These are phyloP conservation scores for Pythium monospermum DNA, from an alignment of 352 stramenopile genomes.

Conservation along the genomic window DNA sequence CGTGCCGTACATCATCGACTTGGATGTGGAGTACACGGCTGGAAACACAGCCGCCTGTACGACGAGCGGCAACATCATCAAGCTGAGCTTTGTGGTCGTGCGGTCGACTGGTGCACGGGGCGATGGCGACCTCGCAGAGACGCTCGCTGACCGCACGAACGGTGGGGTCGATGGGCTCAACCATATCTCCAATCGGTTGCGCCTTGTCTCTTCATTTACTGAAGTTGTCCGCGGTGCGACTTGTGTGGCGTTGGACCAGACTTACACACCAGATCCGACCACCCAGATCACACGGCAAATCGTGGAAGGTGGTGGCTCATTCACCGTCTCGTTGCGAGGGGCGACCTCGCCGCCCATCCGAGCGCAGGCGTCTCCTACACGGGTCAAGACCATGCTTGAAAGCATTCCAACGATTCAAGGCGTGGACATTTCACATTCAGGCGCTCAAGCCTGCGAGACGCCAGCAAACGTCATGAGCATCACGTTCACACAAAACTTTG, in stretches of 20 bases:
- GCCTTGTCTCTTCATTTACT: conserved; percentile 45
- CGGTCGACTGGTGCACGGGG: conserved; percentile 29
- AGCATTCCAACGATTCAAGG: conserved; percentile 50
- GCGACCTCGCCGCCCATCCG: conserved; percentile 56
- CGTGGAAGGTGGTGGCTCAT: conserved; percentile 37
- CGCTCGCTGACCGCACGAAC: conserved; percentile 52
- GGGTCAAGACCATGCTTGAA: conserved; percentile 34
- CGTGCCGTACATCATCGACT: conserved; percentile 55
- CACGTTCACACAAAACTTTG: conserved; percentile 80
- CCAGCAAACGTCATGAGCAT: conserved; percentile 58
- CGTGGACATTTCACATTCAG: conserved; percentile 46
- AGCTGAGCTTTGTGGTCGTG: conserved; percentile 59
- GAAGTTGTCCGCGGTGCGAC: conserved; percentile 43
- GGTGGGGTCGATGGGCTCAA: conserved; percentile 36
- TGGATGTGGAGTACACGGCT: conserved; percentile 46
- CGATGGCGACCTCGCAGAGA: conserved; percentile 50
- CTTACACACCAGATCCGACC: conserved; percentile 30
- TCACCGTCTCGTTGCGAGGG: conserved; percentile 61
- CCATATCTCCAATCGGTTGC: conserved; percentile 61
- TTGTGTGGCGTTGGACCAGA: conserved; percentile 51
- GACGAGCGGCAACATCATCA: conserved; percentile 45
- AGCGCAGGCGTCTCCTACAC: conserved; percentile 28
- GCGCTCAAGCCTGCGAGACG: conserved; percentile 53
- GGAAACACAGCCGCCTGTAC: conserved; percentile 36
- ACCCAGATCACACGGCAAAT: conserved; percentile 42